Evolutionary conservation across 75 land plant genomes (phyloP).

Genomic region (Chamaecyparis obtusa): DNA sequence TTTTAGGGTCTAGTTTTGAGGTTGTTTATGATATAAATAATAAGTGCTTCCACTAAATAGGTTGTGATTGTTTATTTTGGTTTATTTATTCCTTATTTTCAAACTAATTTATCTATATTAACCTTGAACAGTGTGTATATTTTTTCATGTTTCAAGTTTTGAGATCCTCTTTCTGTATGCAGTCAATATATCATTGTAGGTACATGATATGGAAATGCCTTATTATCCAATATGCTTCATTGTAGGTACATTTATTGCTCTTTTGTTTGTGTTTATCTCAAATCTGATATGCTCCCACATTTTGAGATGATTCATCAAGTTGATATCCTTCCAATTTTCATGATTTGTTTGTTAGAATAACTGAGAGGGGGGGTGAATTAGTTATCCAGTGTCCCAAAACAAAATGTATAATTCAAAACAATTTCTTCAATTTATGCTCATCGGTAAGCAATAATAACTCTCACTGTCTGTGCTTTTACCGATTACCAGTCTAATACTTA

Average conservation of each 20-base stretch:
- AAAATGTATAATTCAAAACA: too few species aligned
- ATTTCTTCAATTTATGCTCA: too few species aligned
- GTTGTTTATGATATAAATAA: slow-evolving; percentile 98
- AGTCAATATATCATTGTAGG: not conserved
- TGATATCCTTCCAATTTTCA: not conserved
- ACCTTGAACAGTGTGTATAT: slow-evolving; percentile 77
- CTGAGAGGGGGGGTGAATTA: too few species aligned
- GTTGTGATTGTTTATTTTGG: not conserved
- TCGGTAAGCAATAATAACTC: too few species aligned
- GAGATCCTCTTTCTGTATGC: not conserved
- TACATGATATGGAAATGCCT: too few species aligned
- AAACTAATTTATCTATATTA: not conserved
- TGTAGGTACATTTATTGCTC: slow-evolving; percentile 97
- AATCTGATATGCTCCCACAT: slow-evolving; percentile 89
- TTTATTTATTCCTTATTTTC: not conserved
- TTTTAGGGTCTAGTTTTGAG: slow-evolving; percentile 76
- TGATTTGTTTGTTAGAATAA: too few species aligned
- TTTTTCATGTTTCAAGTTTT: not conserved
- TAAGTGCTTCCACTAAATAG: slow-evolving; percentile 9
- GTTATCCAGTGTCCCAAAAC: too few species aligned
- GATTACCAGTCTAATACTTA: too few species aligned
- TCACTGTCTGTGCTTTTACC: too few species aligned
- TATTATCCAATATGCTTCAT: not conserved
- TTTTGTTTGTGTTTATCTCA: slow-evolving; percentile 95
- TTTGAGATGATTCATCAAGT: slow-evolving; percentile 57